Percentiles rank a stretch among this genome's conserved stretches.
phyloP scores from a whole-genome alignment of 805 yeast genomes.

The Saccharomycopsis sp. region DNA sequence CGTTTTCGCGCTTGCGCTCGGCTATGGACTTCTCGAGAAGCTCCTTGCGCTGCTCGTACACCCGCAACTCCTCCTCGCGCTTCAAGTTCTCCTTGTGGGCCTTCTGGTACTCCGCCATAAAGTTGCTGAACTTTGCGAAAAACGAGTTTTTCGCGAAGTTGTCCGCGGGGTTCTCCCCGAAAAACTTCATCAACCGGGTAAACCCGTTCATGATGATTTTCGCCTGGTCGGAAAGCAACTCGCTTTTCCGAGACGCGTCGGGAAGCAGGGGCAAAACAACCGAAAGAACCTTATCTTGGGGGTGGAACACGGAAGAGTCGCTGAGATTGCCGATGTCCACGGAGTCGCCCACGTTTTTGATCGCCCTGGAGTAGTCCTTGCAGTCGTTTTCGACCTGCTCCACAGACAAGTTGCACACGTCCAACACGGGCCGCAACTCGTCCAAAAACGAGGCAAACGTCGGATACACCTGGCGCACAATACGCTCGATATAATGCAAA shows the following conservation, averaged over 20 bases:
- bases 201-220: conserved; percentile 58
- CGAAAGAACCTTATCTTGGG: conserved; percentile 63
- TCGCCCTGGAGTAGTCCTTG: conserved; percentile 47
- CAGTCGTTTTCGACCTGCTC: conserved; percentile 80
- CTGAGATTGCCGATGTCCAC: conserved; percentile 80
- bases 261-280: conserved; percentile 62
- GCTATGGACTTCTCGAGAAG: conserved; percentile 28
- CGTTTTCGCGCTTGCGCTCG: conserved; percentile 3
- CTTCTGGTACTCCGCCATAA: conserved; percentile 69
- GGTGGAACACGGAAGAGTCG: conserved; percentile 72
- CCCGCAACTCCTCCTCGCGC: conserved; percentile 73
- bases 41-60: conserved; percentile 73
- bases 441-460: conserved; percentile 67
- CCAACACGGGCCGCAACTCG: conserved; percentile 53
- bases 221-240: conserved; percentile 56
- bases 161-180: conserved; percentile 86
- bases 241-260: conserved; percentile 65
- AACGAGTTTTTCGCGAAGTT: conserved; percentile 58
- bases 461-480: conserved; percentile 79
- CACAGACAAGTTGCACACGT: conserved; percentile 66
- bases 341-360: conserved; percentile 67
- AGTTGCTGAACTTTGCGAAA: conserved; percentile 72
- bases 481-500: conserved; percentile 84
- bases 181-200: conserved; percentile 65
- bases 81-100: conserved; percentile 74